phyloP scores from a whole-genome alignment of 306 rosid genomes.

The Fragaria iinumae region DNA sequence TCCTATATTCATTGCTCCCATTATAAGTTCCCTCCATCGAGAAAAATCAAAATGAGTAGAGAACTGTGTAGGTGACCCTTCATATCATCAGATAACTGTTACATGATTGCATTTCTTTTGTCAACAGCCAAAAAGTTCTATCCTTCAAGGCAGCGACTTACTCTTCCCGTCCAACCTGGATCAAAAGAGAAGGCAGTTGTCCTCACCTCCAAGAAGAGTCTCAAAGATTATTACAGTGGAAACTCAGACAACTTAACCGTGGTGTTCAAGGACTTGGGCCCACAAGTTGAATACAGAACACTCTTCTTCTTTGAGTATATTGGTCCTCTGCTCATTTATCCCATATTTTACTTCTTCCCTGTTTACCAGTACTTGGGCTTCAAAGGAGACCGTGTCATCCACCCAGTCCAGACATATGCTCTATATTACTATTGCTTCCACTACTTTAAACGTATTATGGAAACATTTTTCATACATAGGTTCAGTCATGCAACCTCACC shows the following conservation, averaged over 20 bases:
- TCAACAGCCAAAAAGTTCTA: slow-evolving; percentile 78
- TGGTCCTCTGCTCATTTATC: slow-evolving; percentile 90
- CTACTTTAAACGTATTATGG: slow-evolving; percentile 87
- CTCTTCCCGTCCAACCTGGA: slow-evolving; percentile 77
- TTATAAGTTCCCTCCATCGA: background rate
- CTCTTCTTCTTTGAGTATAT: slow-evolving; percentile 91
- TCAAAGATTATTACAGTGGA: slow-evolving; percentile 62
- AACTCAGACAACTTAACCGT: slow-evolving; percentile 60
- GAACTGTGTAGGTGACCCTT: background rate
- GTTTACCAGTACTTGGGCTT: slow-evolving; percentile 71
- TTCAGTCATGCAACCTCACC: slow-evolving; percentile 99
- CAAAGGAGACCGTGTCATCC: slow-evolving; percentile 74
- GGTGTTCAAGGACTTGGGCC: slow-evolving; percentile 86
- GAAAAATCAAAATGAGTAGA: background rate
- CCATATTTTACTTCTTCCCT: slow-evolving; percentile 79
- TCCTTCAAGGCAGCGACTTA: slow-evolving; percentile 85
- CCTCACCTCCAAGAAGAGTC: slow-evolving; percentile 67
- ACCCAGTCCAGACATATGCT: slow-evolving; percentile 86
- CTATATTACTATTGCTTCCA: slow-evolving; percentile 95
- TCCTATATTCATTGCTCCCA: background rate
- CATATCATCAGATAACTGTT: background rate
- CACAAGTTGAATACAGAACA: slow-evolving; percentile 79
- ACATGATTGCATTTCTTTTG: slow-evolving; percentile 26
- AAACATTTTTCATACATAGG: slow-evolving; percentile 89
- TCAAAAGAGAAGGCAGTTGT: slow-evolving; percentile 80